Base-by-base conservation (phyloP, 805 yeast species). In the Zygoascus biomembranicola region DNA sequence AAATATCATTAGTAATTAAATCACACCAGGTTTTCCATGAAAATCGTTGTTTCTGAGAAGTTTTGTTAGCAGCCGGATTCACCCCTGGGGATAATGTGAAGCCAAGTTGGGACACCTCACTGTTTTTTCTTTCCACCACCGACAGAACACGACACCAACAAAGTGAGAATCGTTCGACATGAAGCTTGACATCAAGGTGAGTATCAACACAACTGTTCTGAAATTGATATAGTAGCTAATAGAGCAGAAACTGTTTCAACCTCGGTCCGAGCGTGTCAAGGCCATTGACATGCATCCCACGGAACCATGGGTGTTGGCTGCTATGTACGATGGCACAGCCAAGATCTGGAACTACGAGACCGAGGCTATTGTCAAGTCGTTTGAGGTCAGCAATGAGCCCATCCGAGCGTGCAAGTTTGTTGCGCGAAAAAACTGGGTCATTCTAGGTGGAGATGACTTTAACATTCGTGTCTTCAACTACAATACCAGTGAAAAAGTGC, bases 251-350 rank as follows among this genome's bases (percentile, higher is more conserved):
- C 84, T 84, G 63, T 87, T 90, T 71, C 85, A 89, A 61, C 81
- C 94, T 58, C 87, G 97, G 64, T 85, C 97, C 42, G 97, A 90
- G 69, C 84, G 99, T 69, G 97, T 94, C 68, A 94, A 94, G 72
- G 97, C 97, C 49, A 85, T 94, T 66, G 99, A 94, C 72, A 87
- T 94, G 77, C 99, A 94, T 69, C 99, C 99, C 23, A 77, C 90
- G 19, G 99, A 94, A 70, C 98, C 99, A 52, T 92, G 98, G 98
- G 82, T 90, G 10, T 76, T 90, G 64, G 84, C 92, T 52, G 89
- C 97, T n/a, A 76, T 88, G 55, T 90, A 87, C 71, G 86, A 90
- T 50, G 99, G 96, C 61, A 80, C 79, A 68, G 82, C 89, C 52
- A 97, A 90, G 72, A 88, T 92, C 66, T 89, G 96, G 96, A 86